Conservation (phyloP, 164 flowering plant genomes). For the Dillenia turbinata region DNA sequence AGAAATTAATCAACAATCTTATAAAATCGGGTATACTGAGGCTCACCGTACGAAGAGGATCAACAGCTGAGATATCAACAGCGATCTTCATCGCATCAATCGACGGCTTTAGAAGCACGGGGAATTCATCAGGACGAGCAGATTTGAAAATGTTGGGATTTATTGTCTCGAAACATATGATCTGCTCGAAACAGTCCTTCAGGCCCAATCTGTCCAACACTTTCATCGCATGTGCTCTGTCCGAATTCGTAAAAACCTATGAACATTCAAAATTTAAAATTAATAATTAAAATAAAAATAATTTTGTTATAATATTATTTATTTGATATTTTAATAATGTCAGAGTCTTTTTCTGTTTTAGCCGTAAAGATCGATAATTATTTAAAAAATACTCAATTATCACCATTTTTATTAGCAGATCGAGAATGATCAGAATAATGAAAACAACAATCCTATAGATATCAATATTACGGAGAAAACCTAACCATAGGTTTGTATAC, state of each 20-base stretch:
- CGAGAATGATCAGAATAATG: too few relatives aligned
- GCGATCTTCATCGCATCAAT: slow-evolving; percentile 67
- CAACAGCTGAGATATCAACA: slow-evolving; percentile 38
- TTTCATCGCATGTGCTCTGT: slow-evolving; percentile 57
- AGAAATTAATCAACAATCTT: background rate
- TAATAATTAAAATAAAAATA: too few relatives aligned
- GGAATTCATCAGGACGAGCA: slow-evolving; percentile 54
- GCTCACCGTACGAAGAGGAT: slow-evolving; percentile 72
- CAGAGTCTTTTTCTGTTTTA: too few relatives aligned
- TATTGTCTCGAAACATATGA: slow-evolving; percentile 87
- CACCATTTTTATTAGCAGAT: background rate
- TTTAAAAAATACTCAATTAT: too few relatives aligned
- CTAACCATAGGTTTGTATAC: too few relatives aligned
- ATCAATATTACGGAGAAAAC: too few relatives aligned
- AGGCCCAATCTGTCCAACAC: slow-evolving; percentile 59
- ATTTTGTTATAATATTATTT: too few relatives aligned
- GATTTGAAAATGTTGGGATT: slow-evolving; percentile 64
- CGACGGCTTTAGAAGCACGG: slow-evolving; percentile 78
- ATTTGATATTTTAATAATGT: too few relatives aligned
- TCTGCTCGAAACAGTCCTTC: slow-evolving; percentile 70
- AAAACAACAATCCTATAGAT: too few relatives aligned
- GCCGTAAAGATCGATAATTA: too few relatives aligned
- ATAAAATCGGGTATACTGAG: background rate
- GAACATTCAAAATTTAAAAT: background rate
- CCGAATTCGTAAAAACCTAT: slow-evolving; percentile 89